Evolutionary conservation across 768 basidiomycete genomes (phyloP).

Genomic region (Pluteus cervinus): DNA sequence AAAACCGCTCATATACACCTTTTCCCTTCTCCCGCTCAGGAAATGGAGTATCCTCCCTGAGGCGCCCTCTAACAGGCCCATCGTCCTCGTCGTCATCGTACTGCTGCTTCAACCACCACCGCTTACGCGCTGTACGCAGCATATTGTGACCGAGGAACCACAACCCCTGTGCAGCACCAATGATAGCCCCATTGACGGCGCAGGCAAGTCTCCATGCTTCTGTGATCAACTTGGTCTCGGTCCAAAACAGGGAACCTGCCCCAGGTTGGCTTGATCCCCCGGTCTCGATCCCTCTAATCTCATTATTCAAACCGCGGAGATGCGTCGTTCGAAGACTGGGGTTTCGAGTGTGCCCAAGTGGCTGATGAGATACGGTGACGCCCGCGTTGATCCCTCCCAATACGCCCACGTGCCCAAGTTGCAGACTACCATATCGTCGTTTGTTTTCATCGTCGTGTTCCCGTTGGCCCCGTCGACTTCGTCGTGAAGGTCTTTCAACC

Average conservation of each 20-base stretch:
- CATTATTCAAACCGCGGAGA: not conserved
- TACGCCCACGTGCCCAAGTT: not conserved
- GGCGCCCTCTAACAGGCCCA: slow-evolving; percentile 6
- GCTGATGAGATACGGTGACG: slow-evolving; percentile 1
- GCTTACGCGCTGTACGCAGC: slow-evolving; percentile 12
- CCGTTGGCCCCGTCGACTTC: slow-evolving; percentile 3
- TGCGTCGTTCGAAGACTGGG: too few relatives aligned
- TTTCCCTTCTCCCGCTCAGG: not conserved
- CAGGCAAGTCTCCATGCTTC: slow-evolving; percentile 10
- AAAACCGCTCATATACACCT: slow-evolving; percentile 49
- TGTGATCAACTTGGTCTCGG: slow-evolving; percentile 10
- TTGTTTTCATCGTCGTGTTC: slow-evolving; percentile 3
- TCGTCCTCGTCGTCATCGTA: slow-evolving; percentile 1
- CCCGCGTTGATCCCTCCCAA: not conserved
- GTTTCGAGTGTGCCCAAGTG: too few relatives aligned
- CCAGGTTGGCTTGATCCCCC: slow-evolving; percentile 2
- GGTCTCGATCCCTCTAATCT: slow-evolving; percentile 4
- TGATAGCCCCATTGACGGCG: slow-evolving; percentile 19
- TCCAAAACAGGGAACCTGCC: slow-evolving; percentile 7
- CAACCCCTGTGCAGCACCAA: slow-evolving; percentile 12
- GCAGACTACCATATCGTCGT: not conserved
- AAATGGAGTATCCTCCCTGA: slow-evolving; percentile 14
- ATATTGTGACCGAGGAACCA: slow-evolving; percentile 11
- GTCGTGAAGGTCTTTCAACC: slow-evolving; percentile 6
- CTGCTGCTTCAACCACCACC: slow-evolving; percentile 6